Evolutionary conservation across 2,329 filamentous ascomycete species (phyloP), one percentile per base, ranked within the genome.

Genomic region (Ceratocystis colombiana): DNA sequence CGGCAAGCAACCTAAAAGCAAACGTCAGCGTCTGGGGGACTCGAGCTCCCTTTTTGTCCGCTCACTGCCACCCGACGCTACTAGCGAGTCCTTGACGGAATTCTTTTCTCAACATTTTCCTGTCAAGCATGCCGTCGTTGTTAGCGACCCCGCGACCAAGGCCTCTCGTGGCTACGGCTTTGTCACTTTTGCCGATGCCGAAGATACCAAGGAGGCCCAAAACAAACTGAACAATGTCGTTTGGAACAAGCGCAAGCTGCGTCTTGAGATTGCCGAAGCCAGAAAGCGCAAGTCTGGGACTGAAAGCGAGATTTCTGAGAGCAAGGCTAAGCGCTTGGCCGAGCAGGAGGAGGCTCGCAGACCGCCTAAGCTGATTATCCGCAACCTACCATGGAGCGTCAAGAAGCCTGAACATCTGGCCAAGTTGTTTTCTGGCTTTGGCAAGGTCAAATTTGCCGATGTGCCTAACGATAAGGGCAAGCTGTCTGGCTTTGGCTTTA

Each of bases 371-470:
- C 77, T 94, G 70, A 94, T 99, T 74, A 85, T 99, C 62, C 86
- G 94, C 72, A 99, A 99, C 74, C 74, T 99, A 72, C 93, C 94
- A 0, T 99, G 94, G 94, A 96, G 88, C 71, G 88, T 99, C 73
- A 96, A 96, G 77, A 88, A 85, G 7, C 82, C 89, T 0, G 88
- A 95, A 41, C 88, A 97, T 73, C 78, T 99, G 68, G 80, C 84
- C 5, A 81, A 84, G 66, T 79, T 96, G 3, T 99, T 99, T 76
- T 79, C 84, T 72, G 91, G 88, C 72, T 96, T 88, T 73, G 94
- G 94, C 68, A 96, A 96, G 75, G 85, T 99, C 73, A 96, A 93
- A 75, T 88, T 87, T 75, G 86, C 88, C 46, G 89, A 89, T 71
- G 78, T 99, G 64, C 95, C 95, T 1, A 90, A 89, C 72, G 83